phyloP scores from a whole-genome alignment of 108 stramenopile genomes.

The Schizochytrium sp. region DNA sequence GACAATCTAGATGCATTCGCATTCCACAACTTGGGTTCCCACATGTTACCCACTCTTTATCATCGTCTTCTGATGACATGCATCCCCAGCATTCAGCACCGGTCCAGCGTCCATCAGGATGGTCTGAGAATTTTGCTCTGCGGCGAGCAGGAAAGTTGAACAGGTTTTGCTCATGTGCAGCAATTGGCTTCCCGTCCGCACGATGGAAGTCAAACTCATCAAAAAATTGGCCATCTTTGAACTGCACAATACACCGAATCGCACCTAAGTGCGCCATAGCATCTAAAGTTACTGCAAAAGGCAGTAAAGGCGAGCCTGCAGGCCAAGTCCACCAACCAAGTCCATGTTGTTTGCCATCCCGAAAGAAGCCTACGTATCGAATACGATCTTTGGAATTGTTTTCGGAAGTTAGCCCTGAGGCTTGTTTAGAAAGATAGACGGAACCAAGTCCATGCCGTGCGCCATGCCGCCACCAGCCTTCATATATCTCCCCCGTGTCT shows the following conservation, averaged over 20 bases:
- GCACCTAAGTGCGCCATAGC: constrained; percentile 25
- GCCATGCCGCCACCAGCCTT: constrained; percentile 37
- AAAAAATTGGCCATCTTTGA: constrained; percentile 54
- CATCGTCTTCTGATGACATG: background rate
- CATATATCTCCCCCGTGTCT: constrained; percentile 32
- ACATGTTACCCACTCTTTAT: constrained; percentile 37
- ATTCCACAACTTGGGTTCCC: constrained; percentile 17
- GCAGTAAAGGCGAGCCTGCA: background rate
- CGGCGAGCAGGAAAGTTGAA: constrained; percentile 39
- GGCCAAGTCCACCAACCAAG: constrained; percentile 61
- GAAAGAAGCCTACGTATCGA: constrained; percentile 50
- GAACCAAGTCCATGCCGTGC: constrained; percentile 35
- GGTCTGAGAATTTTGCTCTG: background rate
- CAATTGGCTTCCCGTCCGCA: constrained; percentile 6
- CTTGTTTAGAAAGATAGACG: constrained; percentile 1
- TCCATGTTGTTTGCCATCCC: constrained; percentile 40
- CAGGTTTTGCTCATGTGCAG: background rate
- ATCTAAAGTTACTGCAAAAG: constrained; percentile 34
- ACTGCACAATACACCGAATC: constrained; percentile 21
- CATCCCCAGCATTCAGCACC: constrained; percentile 44
- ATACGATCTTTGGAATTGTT: constrained; percentile 17
- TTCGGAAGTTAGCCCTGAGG: background rate
- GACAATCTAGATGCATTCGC: constrained; percentile 27
- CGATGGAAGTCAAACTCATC: constrained; percentile 40
- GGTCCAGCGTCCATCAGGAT: constrained; percentile 34